These are phyloP conservation scores for Chytriomyces sp. DNA, from an alignment of 192 early-diverging fungal genomes.

Conservation along the genomic window DNA sequence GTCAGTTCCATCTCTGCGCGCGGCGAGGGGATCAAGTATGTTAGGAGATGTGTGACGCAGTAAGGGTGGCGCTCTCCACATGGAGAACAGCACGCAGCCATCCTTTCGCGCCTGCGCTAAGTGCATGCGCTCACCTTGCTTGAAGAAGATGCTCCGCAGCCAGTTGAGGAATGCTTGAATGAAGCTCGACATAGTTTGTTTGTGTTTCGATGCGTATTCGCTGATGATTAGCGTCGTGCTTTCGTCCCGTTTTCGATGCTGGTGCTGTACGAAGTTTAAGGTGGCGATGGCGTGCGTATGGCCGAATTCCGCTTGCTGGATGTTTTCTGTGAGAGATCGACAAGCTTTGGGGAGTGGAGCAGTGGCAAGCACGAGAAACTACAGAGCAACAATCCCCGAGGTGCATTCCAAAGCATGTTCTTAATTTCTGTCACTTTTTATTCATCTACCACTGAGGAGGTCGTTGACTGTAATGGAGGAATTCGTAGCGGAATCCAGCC, in stretches of 20 bases:
- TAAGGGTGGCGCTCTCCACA: background rate
- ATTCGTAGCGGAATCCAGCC: slow-evolving; percentile 3
- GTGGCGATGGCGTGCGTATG: background rate
- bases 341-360: no score
- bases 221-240: background rate
- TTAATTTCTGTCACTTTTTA: background rate
- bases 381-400: no score
- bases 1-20: slow-evolving; percentile 62
- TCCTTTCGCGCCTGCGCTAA: slow-evolving; percentile 35
- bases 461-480: background rate
- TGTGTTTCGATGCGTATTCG: background rate
- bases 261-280: background rate
- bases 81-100: slow-evolving; percentile 39
- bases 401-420: background rate
- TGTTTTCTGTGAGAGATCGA: no score
- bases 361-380: no score
- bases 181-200: slow-evolving; percentile 20
- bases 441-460: background rate
- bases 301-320: no score
- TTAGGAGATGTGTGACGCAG: background rate
- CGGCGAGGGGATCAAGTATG: background rate
- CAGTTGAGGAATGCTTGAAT: slow-evolving; percentile 43
- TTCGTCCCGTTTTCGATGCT: no score
- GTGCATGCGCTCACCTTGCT: slow-evolving; percentile 52
- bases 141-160: slow-evolving; percentile 56